Conservation (phyloP, 1,284 basidiomycete genomes). For the Moesziomyces sp. region DNA sequence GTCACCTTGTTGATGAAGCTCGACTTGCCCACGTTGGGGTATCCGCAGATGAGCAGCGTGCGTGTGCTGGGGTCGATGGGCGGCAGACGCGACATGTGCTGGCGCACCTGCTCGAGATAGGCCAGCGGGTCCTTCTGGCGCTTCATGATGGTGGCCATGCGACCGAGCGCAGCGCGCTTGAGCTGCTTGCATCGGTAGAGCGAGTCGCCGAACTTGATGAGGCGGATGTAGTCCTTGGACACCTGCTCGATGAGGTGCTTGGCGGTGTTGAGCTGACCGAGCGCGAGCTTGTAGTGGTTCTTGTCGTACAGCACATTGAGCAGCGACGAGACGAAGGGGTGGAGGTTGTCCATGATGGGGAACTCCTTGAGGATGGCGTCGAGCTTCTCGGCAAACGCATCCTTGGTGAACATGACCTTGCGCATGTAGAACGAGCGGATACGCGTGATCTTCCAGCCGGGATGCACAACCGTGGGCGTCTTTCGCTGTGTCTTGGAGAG, state of each 20-base stretch:
- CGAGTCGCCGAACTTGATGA: constrained; percentile 67
- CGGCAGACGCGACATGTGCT: constrained; percentile 68
- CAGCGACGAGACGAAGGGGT: constrained; percentile 66
- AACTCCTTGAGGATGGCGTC: constrained; percentile 93
- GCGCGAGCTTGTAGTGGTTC: constrained; percentile 68
- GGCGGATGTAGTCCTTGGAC: constrained; percentile 66
- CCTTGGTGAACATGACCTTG: constrained; percentile 99
- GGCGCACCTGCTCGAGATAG: constrained; percentile 67
- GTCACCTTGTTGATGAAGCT: constrained; percentile 68
- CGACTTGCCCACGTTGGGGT: constrained; percentile 68
- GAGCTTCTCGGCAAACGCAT: constrained; percentile 96
- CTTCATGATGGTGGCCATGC: constrained; percentile 68
- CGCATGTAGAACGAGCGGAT: constrained; percentile 94
- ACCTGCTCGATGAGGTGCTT: constrained; percentile 67
- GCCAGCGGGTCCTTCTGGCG: constrained; percentile 67
- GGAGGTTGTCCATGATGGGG: constrained; percentile 71
- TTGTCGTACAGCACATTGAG: constrained; percentile 68
- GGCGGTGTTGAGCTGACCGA: constrained; percentile 67
- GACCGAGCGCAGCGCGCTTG: constrained; percentile 66
- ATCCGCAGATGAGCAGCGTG: constrained; percentile 66
- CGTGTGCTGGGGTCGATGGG: constrained; percentile 65
- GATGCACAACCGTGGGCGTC: constrained; percentile 84
- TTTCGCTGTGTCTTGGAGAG: constrained; percentile 94
- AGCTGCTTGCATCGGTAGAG: constrained; percentile 68
- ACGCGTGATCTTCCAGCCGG: constrained; percentile 96